Base-by-base conservation (phyloP, 2,329 filamentous ascomycete species). In the Hymenoscyphus albidus region DNA sequence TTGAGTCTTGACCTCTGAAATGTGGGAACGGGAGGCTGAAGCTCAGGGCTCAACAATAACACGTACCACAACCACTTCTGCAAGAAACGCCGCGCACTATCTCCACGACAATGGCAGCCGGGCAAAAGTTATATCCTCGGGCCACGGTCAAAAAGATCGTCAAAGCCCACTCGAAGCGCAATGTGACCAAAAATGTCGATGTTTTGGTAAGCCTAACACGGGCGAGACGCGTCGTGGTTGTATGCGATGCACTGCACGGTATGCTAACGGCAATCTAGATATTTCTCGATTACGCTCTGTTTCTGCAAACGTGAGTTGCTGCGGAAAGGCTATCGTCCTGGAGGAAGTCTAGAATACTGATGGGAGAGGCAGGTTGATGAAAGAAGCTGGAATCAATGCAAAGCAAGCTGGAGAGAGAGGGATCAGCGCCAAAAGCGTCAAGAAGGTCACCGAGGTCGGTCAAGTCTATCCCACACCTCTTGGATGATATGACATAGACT, bases 71-170 rank as follows among this genome's bases (percentile, higher is more conserved):
- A 44, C 14, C 14, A 44, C 42, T 16, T 55, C 51, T 31, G 51
- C 55, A 38, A 32, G 6, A 35, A 57, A 35, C 55, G 35, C 27
- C 7, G 7, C 55, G 39, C 16, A 16, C n/a, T 56, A 18, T 27
- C 0, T 27, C 7, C n/a, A 10, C 9, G n/a, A 55, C 35, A 69
- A 76, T 76, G 74, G 74, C 74, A 57, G 65, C 70, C 13, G 82
- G 86, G 27, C 88, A 89, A 74, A 94, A 92, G 71, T 81, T 91
- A 14, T 97, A 96, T 73, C 93, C 93, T 12, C 88, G 93, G 68
- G 88, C 86, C 18, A 95, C 91, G 0, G 82, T 97, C 71, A 95
- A 93, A 78, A 93, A 93, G 77, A 94, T 96, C 66, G 83, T 96
- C 73, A 97, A 96, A 78, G 92, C 92, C 18, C 92, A 96, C 77